phyloP scores from a whole-genome alignment of 108 stramenopile genomes.

The Cyclotella kingstonii region DNA sequence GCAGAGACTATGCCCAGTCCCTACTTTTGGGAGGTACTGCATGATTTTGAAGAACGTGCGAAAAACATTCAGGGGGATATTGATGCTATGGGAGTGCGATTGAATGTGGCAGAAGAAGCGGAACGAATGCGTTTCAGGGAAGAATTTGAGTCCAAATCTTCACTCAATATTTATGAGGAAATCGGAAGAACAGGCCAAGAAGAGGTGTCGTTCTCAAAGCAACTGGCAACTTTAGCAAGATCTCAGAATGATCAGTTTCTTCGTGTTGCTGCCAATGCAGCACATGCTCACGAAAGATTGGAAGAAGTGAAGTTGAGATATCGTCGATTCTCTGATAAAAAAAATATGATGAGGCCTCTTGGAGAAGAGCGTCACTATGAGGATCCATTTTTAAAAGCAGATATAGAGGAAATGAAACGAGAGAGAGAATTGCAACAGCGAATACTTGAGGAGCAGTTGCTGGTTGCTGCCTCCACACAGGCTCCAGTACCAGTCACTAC shows the following conservation, averaged over 20 bases:
- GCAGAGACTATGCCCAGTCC: conserved; percentile 74
- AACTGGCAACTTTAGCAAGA: conserved; percentile 31
- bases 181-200: conserved; percentile 4
- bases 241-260: conserved; percentile 56
- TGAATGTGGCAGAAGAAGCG: conserved; percentile 29
- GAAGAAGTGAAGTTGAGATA: conserved; percentile 54
- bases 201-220: conserved; percentile 26
- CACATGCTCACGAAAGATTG: conserved; percentile 50
- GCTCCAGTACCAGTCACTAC: neutral
- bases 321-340: conserved; percentile 33
- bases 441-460: conserved; percentile 39
- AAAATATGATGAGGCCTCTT: conserved; percentile 29
- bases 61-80: conserved; percentile 26
- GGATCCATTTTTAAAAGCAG: conserved; percentile 67
- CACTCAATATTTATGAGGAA: conserved; percentile 20
- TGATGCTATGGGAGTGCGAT: conserved; percentile 19
- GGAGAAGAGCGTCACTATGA: no score
- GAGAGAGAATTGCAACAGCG: conserved; percentile 54
- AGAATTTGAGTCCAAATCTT: conserved; percentile 10
- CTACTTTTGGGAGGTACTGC: conserved; percentile 66
- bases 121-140: conserved; percentile 15
- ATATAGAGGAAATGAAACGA: conserved; percentile 49
- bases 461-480: conserved; percentile 42
- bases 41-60: conserved; percentile 55
- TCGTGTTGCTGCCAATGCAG: conserved; percentile 45